Percentiles rank a stretch among this genome's conserved stretches.
Conservation (phyloP, 495 filamentous ascomycete genomes). For the Aspergillus conjunctus region DNA sequence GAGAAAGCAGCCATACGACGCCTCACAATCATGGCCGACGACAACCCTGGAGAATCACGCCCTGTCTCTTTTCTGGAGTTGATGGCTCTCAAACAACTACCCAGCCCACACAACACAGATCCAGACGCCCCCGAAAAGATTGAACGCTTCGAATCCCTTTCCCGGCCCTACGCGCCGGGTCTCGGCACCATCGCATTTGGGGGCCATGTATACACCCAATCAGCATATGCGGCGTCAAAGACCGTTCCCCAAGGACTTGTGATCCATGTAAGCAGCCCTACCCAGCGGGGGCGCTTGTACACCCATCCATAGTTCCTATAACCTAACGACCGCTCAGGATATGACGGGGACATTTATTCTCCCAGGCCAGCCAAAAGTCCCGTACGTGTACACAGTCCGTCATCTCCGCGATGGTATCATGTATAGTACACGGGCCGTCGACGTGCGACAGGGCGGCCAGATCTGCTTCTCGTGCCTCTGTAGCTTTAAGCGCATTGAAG, state of each 20-base stretch:
- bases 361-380: constrained; percentile 50
- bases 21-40: constrained; percentile 12
- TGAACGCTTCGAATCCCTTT: constrained; percentile 38
- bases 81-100: constrained; percentile 39
- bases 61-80: constrained; percentile 33
- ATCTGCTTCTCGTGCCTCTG: constrained; percentile 62
- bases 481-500: constrained; percentile 62
- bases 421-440: constrained; percentile 63
- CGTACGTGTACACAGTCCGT: constrained; percentile 61
- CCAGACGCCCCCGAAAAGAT: constrained; percentile 31
- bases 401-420: constrained; percentile 56
- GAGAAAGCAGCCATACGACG: too few relatives aligned
- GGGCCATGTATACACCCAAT: constrained; percentile 69
- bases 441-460: constrained; percentile 46
- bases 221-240: constrained; percentile 61
- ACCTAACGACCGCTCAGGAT: constrained; percentile 45
- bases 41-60: constrained; percentile 8
- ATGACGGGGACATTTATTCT: constrained; percentile 71
- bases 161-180: constrained; percentile 36
- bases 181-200: constrained; percentile 52
- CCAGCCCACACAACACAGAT: constrained; percentile 9
- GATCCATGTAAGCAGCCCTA: constrained; percentile 55
- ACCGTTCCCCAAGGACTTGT: constrained; percentile 55
- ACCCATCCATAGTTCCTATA: neutral
- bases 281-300: neutral